Conservation (phyloP, 208 protist species). For the Willaertia magna region DNA sequence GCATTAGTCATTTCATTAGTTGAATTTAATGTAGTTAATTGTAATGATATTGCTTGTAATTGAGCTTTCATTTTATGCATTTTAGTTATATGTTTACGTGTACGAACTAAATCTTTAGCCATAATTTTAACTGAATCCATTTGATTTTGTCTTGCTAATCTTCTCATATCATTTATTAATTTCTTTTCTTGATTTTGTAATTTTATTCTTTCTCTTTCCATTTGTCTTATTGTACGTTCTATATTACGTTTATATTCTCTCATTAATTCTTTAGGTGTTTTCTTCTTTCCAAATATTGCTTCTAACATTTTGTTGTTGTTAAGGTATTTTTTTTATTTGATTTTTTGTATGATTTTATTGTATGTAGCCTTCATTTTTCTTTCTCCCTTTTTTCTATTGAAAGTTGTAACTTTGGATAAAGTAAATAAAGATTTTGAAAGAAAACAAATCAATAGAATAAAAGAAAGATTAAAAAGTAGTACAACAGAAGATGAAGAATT, state of each 20-base stretch:
- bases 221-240: conserved; percentile 76
- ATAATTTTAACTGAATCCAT: conserved; percentile 89
- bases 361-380: no score
- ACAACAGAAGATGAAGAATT: not conserved
- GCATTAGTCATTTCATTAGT: conserved; percentile 64
- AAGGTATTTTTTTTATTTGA: no score
- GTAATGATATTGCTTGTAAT: conserved; percentile 71
- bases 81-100: conserved; percentile 78
- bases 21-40: conserved; percentile 61
- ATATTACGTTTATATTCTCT: conserved; percentile 86
- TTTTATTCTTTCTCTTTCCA: conserved; percentile 85
- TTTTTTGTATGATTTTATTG: no score
- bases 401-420: no score
- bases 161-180: conserved; percentile 87
- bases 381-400: no score
- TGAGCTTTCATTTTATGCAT: conserved; percentile 93
- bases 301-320: not conserved
- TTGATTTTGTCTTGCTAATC: conserved; percentile 86
- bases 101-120: conserved; percentile 93
- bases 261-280: conserved; percentile 57
- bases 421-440: not conserved
- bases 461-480: not conserved
- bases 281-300: conserved; percentile 10
- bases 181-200: conserved; percentile 85
- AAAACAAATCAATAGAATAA: not conserved